These are phyloP conservation scores for Haplosporangium sp. DNA, from an alignment of 371 early-diverging fungal species.

Conservation along the genomic window DNA sequence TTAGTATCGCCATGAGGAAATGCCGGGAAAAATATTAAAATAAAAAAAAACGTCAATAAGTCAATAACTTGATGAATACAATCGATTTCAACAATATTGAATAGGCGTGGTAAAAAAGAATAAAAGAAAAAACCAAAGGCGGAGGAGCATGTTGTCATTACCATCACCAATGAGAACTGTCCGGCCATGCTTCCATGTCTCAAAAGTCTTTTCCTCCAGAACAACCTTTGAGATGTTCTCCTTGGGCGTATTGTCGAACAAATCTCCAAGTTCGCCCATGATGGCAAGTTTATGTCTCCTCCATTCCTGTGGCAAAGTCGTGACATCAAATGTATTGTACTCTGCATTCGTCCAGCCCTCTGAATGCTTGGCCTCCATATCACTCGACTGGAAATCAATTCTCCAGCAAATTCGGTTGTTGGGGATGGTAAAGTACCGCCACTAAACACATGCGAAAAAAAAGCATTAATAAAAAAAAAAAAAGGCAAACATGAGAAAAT, in stretches of 20 bases:
- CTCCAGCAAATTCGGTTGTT: constrained; percentile 44
- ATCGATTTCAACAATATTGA: too few species aligned
- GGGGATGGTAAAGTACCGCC: constrained; percentile 38
- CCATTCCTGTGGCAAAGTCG: constrained; percentile 22
- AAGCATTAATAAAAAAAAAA: neutral
- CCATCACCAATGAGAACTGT: constrained; percentile 37
- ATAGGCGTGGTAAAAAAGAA: neutral
- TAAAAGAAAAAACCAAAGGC: neutral
- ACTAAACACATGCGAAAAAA: constrained; percentile 7
- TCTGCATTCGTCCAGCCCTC: constrained; percentile 45
- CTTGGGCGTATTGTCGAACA: constrained; percentile 23
- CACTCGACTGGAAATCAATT: constrained; percentile 27
- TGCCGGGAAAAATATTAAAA: too few species aligned
- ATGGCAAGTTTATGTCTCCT: constrained; percentile 27
- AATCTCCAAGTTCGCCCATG: constrained; percentile 29
- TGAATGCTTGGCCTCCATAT: constrained; percentile 19
- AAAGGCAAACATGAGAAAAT: neutral
- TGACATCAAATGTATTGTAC: constrained; percentile 27
- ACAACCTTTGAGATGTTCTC: constrained; percentile 32
- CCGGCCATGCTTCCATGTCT: constrained; percentile 29
- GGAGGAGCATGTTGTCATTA: too few species aligned
- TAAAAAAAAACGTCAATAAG: too few species aligned
- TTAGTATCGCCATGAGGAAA: too few species aligned
- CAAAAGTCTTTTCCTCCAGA: constrained; percentile 27
- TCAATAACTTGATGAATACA: too few species aligned